Evolutionary conservation across 805 yeast species (phyloP).

Genomic region (Kuraishia piskuri): DNA sequence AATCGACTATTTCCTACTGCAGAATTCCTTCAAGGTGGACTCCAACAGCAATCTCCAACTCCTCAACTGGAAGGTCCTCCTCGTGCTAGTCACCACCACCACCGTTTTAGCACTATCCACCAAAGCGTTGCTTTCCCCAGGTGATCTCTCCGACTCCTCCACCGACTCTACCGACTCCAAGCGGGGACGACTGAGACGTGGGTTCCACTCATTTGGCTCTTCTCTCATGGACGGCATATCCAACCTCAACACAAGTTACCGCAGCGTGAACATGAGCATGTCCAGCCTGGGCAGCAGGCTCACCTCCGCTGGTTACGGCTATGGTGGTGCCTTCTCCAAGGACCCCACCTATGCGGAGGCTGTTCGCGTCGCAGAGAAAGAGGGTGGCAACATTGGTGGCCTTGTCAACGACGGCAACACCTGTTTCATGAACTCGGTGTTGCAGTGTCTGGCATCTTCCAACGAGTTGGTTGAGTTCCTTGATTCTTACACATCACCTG

Average conservation of each 20-base stretch:
- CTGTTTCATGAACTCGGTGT: constrained; percentile 87
- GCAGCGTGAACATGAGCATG: background rate
- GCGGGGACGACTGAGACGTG: background rate
- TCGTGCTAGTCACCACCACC: constrained; percentile 1
- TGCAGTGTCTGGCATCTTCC: constrained; percentile 77
- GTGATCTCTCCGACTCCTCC: background rate
- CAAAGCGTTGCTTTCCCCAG: background rate
- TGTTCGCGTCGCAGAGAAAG: background rate
- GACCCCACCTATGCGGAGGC: background rate
- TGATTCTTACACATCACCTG: constrained; percentile 26
- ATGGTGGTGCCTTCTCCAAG: background rate
- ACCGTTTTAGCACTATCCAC: background rate
- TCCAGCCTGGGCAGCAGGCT: constrained; percentile 1
- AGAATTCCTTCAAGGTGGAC: background rate
- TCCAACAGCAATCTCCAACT: background rate
- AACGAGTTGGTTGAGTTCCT: constrained; percentile 49
- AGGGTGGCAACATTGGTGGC: constrained; percentile 78
- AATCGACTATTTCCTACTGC: background rate
- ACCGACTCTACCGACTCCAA: background rate
- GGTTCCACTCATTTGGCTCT: background rate
- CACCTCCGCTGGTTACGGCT: background rate
- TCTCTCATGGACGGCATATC: background rate
- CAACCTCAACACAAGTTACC: background rate
- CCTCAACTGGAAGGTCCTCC: constrained; percentile 1
- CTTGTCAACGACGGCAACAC: constrained; percentile 87